These are phyloP conservation scores for Xylaria sp. DNA, from an alignment of 2,329 filamentous ascomycete species.

Conservation along the genomic window DNA sequence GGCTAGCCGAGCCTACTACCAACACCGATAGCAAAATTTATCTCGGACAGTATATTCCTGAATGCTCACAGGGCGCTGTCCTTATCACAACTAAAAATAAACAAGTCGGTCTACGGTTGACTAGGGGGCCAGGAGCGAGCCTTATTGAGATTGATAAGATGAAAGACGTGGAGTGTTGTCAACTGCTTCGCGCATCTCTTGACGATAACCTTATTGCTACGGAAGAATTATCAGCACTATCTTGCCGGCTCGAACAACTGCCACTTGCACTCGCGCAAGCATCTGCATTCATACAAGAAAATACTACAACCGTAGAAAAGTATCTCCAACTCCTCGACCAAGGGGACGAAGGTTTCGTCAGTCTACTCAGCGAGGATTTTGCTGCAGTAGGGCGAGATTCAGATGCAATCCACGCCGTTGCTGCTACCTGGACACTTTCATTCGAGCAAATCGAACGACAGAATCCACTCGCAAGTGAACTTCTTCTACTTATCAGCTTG, in stretches of 20 bases:
- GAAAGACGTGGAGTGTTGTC: conserved; percentile 41
- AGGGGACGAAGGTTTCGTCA: conserved; percentile 39
- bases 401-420: conserved; percentile 43
- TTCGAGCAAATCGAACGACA: conserved; percentile 49
- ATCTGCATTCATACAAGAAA: conserved; percentile 51
- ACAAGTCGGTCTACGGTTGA: conserved; percentile 44
- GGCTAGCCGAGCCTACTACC: not conserved
- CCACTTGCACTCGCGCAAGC: conserved; percentile 52
- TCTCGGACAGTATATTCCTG: conserved; percentile 42
- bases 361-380: conserved; percentile 48
- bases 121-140: conserved; percentile 31
- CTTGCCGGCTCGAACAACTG: conserved; percentile 46
- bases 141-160: conserved; percentile 47
- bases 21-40: not conserved
- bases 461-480: conserved; percentile 43
- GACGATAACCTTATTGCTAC: not conserved
- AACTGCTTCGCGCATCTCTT: conserved; percentile 40
- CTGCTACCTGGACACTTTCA: conserved; percentile 50
- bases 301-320: conserved; percentile 36
- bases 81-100: conserved; percentile 52
- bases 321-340: conserved; percentile 48
- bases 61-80: conserved; percentile 47
- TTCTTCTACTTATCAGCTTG: conserved; percentile 50
- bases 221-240: conserved; percentile 36
- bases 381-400: conserved; percentile 47